Percentiles rank a stretch among this genome's conserved stretches.
Evolutionary conservation across 2,329 filamentous ascomycete genomes (phyloP).

Genomic region (Setomelanomma holmii): DNA sequence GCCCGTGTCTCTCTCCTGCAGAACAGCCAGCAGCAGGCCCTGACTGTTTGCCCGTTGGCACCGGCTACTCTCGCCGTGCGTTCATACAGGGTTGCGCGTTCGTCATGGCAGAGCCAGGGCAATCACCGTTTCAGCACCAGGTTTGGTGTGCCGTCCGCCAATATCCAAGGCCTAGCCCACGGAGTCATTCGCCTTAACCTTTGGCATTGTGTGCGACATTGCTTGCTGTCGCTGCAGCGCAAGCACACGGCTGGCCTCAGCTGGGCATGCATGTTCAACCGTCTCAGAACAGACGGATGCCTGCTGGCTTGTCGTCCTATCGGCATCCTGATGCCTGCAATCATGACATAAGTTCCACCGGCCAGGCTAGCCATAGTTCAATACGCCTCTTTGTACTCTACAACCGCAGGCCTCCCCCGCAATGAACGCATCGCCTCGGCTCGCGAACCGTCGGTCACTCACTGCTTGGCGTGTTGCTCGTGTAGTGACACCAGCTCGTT

Average conservation of each 20-base stretch:
- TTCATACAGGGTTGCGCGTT: background rate
- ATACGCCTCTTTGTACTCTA: background rate
- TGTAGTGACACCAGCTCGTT: no score
- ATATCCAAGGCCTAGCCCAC: background rate
- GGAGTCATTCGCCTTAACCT: background rate
- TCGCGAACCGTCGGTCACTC: background rate
- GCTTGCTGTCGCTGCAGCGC: background rate
- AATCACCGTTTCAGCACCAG: constrained; percentile 7
- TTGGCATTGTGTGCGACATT: constrained; percentile 2
- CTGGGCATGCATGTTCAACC: background rate
- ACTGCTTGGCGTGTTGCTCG: background rate
- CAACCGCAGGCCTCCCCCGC: background rate
- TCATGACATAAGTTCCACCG: background rate
- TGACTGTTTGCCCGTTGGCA: background rate
- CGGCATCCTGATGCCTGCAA: constrained; percentile 1
- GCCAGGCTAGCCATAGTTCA: background rate
- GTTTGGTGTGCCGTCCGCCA: background rate
- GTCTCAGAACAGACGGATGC: background rate
- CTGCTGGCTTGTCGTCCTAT: background rate
- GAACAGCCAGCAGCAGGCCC: background rate
- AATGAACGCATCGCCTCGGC: background rate
- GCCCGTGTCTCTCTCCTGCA: background rate
- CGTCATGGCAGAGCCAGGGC: background rate
- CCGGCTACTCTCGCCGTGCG: background rate
- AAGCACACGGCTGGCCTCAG: constrained; percentile 5